Evolutionary conservation across 208 protist species (phyloP).

Genomic region (Leishmania guyanensis): DNA sequence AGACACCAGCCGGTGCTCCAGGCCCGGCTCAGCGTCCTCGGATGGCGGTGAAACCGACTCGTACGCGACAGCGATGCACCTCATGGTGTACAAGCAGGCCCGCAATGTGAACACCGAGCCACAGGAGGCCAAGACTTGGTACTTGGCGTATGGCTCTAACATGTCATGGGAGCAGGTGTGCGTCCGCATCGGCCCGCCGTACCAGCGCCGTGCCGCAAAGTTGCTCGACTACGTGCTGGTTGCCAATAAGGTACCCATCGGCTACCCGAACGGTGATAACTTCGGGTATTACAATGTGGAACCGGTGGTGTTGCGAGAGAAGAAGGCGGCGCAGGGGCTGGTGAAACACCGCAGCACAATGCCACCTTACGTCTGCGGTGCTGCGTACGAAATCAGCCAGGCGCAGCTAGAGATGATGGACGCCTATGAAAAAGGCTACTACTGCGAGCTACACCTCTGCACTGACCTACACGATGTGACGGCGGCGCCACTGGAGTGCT

Average conservation of each 20-base stretch:
- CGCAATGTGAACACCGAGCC: constrained; percentile 27
- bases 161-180: constrained; percentile 67
- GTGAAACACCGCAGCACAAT: constrained; percentile 33
- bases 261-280: constrained; percentile 11
- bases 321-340: constrained; percentile 29
- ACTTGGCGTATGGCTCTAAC: constrained; percentile 58
- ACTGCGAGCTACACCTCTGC: constrained; percentile 37
- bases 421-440: constrained; percentile 41
- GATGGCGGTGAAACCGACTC: constrained; percentile 5
- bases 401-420: constrained; percentile 58
- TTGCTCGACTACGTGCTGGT: constrained; percentile 44
- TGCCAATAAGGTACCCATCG: constrained; percentile 34
- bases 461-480: constrained; percentile 32
- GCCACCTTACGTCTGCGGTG: constrained; percentile 50
- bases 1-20: not conserved
- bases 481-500: constrained; percentile 28
- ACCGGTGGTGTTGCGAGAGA: constrained; percentile 25
- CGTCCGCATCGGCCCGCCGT: constrained; percentile 53
- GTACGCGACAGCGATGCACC: constrained; percentile 19
- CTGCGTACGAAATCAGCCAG: constrained; percentile 49
- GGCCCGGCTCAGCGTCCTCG: not conserved
- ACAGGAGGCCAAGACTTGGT: constrained; percentile 40
- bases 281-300: constrained; percentile 68
- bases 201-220: constrained; percentile 48
- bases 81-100: constrained; percentile 11